Percentiles rank a stretch among this genome's conserved stretches.
Evolutionary conservation across 148 eudicot species (phyloP).

Genomic region (Silene uniflora): DNA sequence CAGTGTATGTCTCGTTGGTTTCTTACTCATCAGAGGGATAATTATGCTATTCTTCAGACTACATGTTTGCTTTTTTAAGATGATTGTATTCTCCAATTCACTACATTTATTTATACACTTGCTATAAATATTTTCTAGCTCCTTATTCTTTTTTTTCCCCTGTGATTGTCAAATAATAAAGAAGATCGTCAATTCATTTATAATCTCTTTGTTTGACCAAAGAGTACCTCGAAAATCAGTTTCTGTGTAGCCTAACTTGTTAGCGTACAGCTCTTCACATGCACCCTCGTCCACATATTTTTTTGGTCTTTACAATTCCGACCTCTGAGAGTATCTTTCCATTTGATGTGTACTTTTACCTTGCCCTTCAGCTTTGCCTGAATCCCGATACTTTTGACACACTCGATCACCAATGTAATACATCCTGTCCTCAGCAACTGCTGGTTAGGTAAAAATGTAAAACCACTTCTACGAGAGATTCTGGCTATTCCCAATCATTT

Average conservation of each 20-base stretch:
- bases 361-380: neutral
- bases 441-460: neutral
- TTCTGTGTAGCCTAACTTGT: neutral
- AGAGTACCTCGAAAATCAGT: no score
- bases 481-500: neutral
- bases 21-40: neutral
- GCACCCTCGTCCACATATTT: neutral
- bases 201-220: neutral
- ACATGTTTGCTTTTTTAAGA: neutral
- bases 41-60: neutral
- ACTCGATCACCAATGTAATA: neutral
- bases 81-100: neutral
- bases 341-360: neutral
- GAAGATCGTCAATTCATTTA: neutral
- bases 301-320: neutral
- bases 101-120: neutral
- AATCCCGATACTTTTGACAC: neutral
- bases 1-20: neutral
- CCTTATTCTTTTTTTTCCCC: neutral
- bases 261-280: neutral
- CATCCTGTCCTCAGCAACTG: neutral
- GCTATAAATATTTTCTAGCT: neutral
- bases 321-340: neutral
- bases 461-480: no score
- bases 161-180: neutral